phyloP scores from a whole-genome alignment of 192 early-diverging fungal genomes.

The Fimicolochytrium jonesii region DNA sequence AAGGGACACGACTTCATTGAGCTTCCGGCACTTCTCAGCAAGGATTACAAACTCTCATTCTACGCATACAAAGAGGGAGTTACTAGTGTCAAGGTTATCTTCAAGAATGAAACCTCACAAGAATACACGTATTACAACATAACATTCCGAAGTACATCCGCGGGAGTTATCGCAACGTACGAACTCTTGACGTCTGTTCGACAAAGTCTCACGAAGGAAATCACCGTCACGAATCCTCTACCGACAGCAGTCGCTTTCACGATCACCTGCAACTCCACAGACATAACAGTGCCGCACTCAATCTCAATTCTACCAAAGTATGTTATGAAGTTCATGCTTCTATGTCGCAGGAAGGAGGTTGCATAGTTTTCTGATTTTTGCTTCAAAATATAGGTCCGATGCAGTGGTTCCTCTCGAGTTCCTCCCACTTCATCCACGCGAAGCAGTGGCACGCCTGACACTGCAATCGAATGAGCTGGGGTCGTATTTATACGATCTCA shows the following conservation, averaged over 20 bases:
- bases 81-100: conserved; percentile 46
- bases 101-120: conserved; percentile 58
- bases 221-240: conserved; percentile 51
- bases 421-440: conserved; percentile 51
- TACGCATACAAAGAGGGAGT: conserved; percentile 59
- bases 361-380: too few species aligned
- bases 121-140: conserved; percentile 54
- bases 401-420: conserved; percentile 40
- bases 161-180: conserved; percentile 47
- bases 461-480: conserved; percentile 48
- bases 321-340: too few species aligned
- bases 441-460: conserved; percentile 36
- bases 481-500: conserved; percentile 51
- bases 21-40: conserved; percentile 39
- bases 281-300: conserved; percentile 47
- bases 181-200: conserved; percentile 46
- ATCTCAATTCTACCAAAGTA: conserved; percentile 51
- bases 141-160: conserved; percentile 48
- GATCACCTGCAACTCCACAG: conserved; percentile 38
- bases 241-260: conserved; percentile 41
- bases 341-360: too few species aligned
- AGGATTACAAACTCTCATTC: conserved; percentile 58
- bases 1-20: conserved; percentile 60
- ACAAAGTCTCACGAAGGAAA: conserved; percentile 30
- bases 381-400: conserved; percentile 45